Base-by-base conservation (phyloP, 805 yeast species). In the Teunomyces pallodes region DNA sequence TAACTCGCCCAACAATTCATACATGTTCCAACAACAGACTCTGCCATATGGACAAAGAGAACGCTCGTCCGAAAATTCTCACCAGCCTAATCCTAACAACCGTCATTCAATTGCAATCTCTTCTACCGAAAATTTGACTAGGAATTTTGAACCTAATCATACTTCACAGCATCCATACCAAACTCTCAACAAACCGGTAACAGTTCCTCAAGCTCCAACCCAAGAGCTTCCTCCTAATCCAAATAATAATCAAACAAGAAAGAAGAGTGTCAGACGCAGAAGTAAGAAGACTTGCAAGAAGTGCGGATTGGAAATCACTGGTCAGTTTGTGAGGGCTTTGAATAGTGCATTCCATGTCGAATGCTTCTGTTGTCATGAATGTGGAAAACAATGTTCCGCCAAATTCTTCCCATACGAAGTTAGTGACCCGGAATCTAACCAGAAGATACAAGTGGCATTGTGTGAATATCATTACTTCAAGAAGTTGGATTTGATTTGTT, bases 381-480 rank as follows among this genome's bases (percentile, higher is more conserved):
- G 99, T 72, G 85, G 86, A 4, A 75, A 75, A 17, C 85, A 81
- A 46, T 89, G 97, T 57, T 84, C 94, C 12, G 78, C 90, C 14
- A 90, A 90, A 64, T 94, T 91, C 61, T 94, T 94, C 65, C 96
- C 98, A 0, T 81, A 77, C 48, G 92, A 87, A 48, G 41, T 63
- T 13, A 54, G 60, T 1, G 69, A 70, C 9, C 81, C 89, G 0
- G 44, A 47, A 3, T 53, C 59, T 8, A 62, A 58, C 5, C 16
- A 42, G 3, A 52, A 52, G 20, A 39, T 41, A 3, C 72, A 65
- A 47, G 77, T 74, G n/a, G 72, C 77, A 5, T 74, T 94, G 26
- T 94, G 99, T 68, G 99, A 94, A 68, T 87, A 82, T 55, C 96
- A 94, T 67, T 94, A 90, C 65, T 94, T 94, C 72, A 83, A 81